Conservation (phyloP, 1,139 yeast species). For the Lipomyces yarrowii region DNA sequence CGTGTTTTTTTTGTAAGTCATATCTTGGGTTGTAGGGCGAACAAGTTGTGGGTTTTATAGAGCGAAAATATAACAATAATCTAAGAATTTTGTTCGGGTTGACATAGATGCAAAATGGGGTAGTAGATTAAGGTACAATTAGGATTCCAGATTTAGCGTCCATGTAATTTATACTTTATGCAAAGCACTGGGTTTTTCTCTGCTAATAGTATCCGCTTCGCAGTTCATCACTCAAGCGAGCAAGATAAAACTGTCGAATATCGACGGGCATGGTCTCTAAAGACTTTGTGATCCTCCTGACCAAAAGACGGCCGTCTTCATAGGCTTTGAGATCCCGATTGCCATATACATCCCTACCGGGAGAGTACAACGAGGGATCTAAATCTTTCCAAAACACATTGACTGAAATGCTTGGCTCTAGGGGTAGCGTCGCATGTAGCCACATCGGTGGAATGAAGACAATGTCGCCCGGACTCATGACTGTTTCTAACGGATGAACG, state of each 20-base stretch:
- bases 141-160: not conserved
- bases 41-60: conserved; percentile 30
- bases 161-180: not conserved
- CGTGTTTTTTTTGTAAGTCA: conserved; percentile 29
- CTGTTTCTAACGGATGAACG: conserved; percentile 39
- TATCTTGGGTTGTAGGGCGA: conserved; percentile 29
- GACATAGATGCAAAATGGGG: not conserved
- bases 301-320: conserved; percentile 39
- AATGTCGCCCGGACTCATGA: conserved; percentile 46
- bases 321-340: conserved; percentile 43
- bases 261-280: conserved; percentile 39
- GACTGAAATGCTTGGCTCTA: conserved; percentile 41
- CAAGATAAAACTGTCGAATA: conserved; percentile 38
- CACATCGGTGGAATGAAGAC: conserved; percentile 45
- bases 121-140: not conserved
- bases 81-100: not conserved
- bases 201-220: not conserved
- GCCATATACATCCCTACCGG: conserved; percentile 45
- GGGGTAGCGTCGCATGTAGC: conserved; percentile 45
- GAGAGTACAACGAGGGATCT: conserved; percentile 37
- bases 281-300: conserved; percentile 35
- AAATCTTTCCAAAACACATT: conserved; percentile 46
- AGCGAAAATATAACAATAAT: conserved; percentile 13
- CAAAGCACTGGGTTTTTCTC: not conserved
- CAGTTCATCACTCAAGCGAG: conserved; percentile 39